Percentiles rank a stretch among this genome's conserved stretches.
phyloP scores from a whole-genome alignment of 2,329 filamentous ascomycete genomes.

The Microcera coccophila region DNA sequence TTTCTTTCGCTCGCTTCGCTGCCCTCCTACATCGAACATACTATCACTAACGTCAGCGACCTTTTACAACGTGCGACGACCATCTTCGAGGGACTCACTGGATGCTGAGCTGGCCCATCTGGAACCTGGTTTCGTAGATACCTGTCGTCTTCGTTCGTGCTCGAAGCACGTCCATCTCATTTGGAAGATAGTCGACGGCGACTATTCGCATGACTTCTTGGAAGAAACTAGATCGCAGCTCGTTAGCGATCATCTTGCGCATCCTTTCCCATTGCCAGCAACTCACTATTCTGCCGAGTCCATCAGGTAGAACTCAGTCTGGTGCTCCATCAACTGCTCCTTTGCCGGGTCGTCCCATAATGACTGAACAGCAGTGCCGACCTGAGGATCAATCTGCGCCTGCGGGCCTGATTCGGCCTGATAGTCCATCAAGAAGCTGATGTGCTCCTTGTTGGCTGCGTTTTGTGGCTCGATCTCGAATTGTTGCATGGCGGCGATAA shows the following conservation, averaged over 20 bases:
- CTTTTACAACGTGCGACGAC: not conserved
- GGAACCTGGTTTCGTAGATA: slow-evolving; percentile 98
- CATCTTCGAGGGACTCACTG: slow-evolving; percentile 63
- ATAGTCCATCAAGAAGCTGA: slow-evolving; percentile 80
- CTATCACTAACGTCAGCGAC: slow-evolving; percentile 44
- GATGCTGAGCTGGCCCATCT: slow-evolving; percentile 97
- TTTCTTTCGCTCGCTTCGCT: slow-evolving; percentile 96
- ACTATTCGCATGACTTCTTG: slow-evolving; percentile 86
- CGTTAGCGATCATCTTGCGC: slow-evolving; percentile 9
- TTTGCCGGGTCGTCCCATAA: slow-evolving; percentile 89
- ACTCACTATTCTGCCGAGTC: slow-evolving; percentile 96
- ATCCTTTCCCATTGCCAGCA: slow-evolving; percentile 1
- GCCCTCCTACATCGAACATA: slow-evolving; percentile 98
- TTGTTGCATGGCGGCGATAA: slow-evolving; percentile 87
- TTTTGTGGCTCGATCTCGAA: slow-evolving; percentile 79
- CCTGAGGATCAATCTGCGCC: slow-evolving; percentile 72
- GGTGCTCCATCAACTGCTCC: slow-evolving; percentile 79
- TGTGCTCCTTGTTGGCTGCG: slow-evolving; percentile 67
- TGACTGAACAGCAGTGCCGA: slow-evolving; percentile 77
- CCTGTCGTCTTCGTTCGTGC: slow-evolving; percentile 97
- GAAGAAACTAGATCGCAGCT: slow-evolving; percentile 68
- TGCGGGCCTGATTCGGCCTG: slow-evolving; percentile 87
- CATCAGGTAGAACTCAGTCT: slow-evolving; percentile 99
- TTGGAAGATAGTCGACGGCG: slow-evolving; percentile 79
- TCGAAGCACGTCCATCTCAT: slow-evolving; percentile 90